Evolutionary conservation across 495 filamentous ascomycete species (phyloP).

Genomic region (Terfezia boudieri): DNA sequence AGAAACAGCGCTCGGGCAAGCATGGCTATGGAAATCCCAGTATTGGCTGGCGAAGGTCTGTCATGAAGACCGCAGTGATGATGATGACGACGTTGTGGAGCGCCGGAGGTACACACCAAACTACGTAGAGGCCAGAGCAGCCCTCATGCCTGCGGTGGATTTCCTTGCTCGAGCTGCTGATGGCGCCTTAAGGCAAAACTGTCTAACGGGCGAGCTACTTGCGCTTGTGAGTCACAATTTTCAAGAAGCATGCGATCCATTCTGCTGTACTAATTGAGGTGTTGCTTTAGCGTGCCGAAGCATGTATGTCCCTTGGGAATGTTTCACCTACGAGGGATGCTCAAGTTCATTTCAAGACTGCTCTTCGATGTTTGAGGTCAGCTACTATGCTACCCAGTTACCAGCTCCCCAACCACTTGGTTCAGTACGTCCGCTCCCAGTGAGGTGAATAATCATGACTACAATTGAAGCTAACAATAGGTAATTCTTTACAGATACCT

Average conservation of each 20-base stretch:
- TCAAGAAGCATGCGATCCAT: neutral
- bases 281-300: slow-evolving; percentile 26
- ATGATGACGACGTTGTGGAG: slow-evolving; percentile 21
- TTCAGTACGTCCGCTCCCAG: slow-evolving; percentile 18
- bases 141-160: slow-evolving; percentile 26
- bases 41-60: slow-evolving; percentile 27
- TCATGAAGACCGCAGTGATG: slow-evolving; percentile 20
- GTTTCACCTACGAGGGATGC: slow-evolving; percentile 24
- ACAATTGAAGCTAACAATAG: too few relatives aligned
- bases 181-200: slow-evolving; percentile 19
- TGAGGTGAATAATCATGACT: too few relatives aligned
- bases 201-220: slow-evolving; percentile 23
- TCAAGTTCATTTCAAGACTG: slow-evolving; percentile 25
- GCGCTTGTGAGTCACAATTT: slow-evolving; percentile 20
- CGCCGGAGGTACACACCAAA: slow-evolving; percentile 21
- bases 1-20: slow-evolving; percentile 24
- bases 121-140: slow-evolving; percentile 29
- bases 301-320: slow-evolving; percentile 31
- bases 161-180: slow-evolving; percentile 26
- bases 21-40: slow-evolving; percentile 30
- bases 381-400: slow-evolving; percentile 23
- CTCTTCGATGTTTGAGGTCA: slow-evolving; percentile 25
- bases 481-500: too few relatives aligned
- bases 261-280: slow-evolving; percentile 1
- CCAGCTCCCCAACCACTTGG: slow-evolving; percentile 23